Evolutionary conservation across 2,329 filamentous ascomycete genomes (phyloP), one percentile per base, ranked within the genome.

Genomic region (Lachnellula suecica): DNA sequence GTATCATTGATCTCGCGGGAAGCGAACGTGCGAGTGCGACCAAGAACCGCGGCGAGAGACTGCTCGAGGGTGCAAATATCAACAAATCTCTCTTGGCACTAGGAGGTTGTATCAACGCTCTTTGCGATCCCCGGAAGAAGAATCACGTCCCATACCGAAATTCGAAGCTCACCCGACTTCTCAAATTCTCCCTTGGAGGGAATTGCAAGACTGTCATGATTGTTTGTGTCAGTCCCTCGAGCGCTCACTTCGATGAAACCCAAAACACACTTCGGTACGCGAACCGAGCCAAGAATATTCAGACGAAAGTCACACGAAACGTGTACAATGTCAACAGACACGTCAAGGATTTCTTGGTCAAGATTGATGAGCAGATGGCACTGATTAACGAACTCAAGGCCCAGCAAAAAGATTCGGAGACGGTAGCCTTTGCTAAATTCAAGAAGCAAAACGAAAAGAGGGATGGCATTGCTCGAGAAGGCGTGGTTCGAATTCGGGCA

Each of bases 121-220:
- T 99, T 15, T 99, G 94, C 73, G 94, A 99, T 67, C 84, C 89
- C 4, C 84, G 91, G 47, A 96, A 94, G 73, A 87, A 84, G 59
- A 94, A 95, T 61, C 94, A 99, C 70, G 89, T 99, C 13, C 94
- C 94, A 1, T 99, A 99, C 74, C 85, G 94, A 63, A 97, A 99
- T 74, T 97, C 93, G 59, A 99, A 97, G 67, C 85, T 99, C 49
- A 99, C 94, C 0, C 86, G 94, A 48, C 78, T 99, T 4, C 82
- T 99, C 49, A 99, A 99, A 66, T 99, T 99, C 72, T 96, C 93
- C 0, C 82, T 99, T 0, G 94, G 94, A 25, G 94, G 94, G 3
- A 99, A 99, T 71, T 99, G 94, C 79, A 95, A 92, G 73, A 99
- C 94, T 0, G 94, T 99, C 69, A 99, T 99, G 94, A 97, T 99